A percentile compares a stretch with the other conserved stretches of the same genome.
Evolutionary conservation across 257 asterid species (phyloP).

Genomic region (Misopates orontium): DNA sequence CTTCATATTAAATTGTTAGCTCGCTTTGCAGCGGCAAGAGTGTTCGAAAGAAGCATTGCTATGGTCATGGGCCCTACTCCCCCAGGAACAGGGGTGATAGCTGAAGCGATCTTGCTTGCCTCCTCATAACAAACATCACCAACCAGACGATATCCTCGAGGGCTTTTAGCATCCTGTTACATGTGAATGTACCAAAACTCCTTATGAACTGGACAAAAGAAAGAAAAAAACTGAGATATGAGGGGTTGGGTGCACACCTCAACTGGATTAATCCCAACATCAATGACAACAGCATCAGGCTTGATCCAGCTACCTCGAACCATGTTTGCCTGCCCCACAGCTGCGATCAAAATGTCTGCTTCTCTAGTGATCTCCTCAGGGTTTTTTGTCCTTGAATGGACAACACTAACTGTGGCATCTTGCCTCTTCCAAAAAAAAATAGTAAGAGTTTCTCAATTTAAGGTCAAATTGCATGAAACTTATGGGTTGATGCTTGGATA

Average conservation of each 20-base stretch:
- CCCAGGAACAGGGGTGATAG: constrained; percentile 94
- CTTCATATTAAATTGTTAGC: constrained; percentile 52
- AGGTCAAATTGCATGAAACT: constrained; percentile 13
- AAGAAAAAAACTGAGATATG: background rate
- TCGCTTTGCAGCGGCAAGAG: constrained; percentile 82
- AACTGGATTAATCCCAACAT: constrained; percentile 86
- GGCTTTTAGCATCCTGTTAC: constrained; percentile 59
- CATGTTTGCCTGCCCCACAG: constrained; percentile 88
- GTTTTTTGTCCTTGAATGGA: constrained; percentile 82
- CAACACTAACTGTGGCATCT: constrained; percentile 86
- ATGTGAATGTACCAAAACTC: constrained; percentile 1
- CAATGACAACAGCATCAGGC: constrained; percentile 87
- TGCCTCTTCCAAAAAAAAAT: constrained; percentile 61
- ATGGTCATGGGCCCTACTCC: constrained; percentile 99
- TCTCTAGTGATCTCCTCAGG: constrained; percentile 80
- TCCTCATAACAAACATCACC: constrained; percentile 96
- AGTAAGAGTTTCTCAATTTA: constrained; percentile 9
- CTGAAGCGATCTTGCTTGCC: constrained; percentile 88
- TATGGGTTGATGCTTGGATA: background rate
- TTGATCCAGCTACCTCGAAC: constrained; percentile 95
- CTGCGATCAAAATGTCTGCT: constrained; percentile 82
- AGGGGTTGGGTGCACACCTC: constrained; percentile 42
- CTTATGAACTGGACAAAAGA: background rate
- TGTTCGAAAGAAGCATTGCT: constrained; percentile 93
- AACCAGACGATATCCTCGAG: constrained; percentile 74